phyloP scores from a whole-genome alignment of 208 protist species.

The Leishmania turanica region DNA sequence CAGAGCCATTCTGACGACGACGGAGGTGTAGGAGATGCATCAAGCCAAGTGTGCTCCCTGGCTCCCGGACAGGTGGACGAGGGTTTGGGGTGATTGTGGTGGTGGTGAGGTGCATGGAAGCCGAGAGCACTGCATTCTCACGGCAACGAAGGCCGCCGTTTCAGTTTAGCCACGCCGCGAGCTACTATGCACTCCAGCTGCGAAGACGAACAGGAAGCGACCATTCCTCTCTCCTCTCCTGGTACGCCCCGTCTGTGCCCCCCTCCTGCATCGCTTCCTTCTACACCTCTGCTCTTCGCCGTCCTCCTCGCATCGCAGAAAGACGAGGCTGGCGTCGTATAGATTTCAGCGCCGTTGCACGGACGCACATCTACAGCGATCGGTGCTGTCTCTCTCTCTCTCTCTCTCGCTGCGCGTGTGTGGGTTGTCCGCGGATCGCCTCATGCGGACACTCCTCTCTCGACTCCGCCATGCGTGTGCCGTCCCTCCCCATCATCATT shows the following conservation, averaged over 20 bases:
- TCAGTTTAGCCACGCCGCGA: not conserved
- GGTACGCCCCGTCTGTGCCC: not conserved
- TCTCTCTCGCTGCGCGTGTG: not conserved
- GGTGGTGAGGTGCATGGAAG: not conserved
- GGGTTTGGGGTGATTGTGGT: not conserved
- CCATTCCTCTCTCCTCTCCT: not conserved
- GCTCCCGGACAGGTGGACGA: not conserved
- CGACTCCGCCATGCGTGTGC: slow-evolving; percentile 42
- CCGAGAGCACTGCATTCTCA: not conserved
- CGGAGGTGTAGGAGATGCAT: not conserved
- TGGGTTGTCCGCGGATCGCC: not conserved
- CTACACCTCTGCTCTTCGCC: not conserved
- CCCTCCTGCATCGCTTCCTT: not conserved
- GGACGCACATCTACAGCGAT: not conserved
- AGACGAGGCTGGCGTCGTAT: not conserved
- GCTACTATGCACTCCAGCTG: not conserved
- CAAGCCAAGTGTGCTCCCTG: not conserved
- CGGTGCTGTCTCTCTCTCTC: not conserved
- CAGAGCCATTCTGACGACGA: too few relatives aligned
- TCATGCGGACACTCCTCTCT: not conserved
- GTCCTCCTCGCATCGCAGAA: not conserved
- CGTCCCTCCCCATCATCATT: slow-evolving; percentile 55
- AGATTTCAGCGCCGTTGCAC: not conserved
- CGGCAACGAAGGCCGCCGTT: not conserved
- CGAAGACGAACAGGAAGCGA: not conserved